These are phyloP conservation scores for Oidiodendron maius DNA, from an alignment of 495 filamentous ascomycete species.

Conservation along the genomic window DNA sequence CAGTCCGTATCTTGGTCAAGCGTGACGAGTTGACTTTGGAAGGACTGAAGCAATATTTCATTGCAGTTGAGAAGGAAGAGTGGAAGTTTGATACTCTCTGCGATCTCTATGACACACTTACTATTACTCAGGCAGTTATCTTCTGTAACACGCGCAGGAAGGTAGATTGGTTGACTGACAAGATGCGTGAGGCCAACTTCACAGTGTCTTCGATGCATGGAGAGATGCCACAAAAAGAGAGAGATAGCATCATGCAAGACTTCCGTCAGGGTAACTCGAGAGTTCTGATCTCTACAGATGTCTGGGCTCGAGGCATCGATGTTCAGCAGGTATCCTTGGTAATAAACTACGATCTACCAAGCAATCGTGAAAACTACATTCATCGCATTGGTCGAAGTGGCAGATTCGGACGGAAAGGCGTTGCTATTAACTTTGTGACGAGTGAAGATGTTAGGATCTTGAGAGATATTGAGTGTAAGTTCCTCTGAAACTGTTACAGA, in stretches of 20 bases:
- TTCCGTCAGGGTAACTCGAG: slow-evolving; percentile 94
- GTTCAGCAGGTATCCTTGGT: slow-evolving; percentile 99
- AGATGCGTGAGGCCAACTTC: slow-evolving; percentile 97
- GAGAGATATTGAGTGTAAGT: slow-evolving; percentile 85
- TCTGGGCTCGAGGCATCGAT: slow-evolving; percentile 97
- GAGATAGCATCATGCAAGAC: slow-evolving; percentile 98
- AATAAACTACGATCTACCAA: slow-evolving; percentile 98
- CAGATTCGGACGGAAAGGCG: slow-evolving; percentile 95
- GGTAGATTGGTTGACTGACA: slow-evolving; percentile 99
- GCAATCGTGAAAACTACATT: slow-evolving; percentile 99
- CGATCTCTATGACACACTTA: slow-evolving; percentile 98
- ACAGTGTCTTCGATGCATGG: slow-evolving; percentile 98
- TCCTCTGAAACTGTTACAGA: slow-evolving; percentile 13
- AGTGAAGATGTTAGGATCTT: slow-evolving; percentile 96
- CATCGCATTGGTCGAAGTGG: slow-evolving; percentile 95
- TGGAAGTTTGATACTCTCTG: slow-evolving; percentile 99
- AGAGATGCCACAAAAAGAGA: slow-evolving; percentile 97
- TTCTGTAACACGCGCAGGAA: slow-evolving; percentile 99
- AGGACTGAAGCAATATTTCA: slow-evolving; percentile 98
- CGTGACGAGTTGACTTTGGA: slow-evolving; percentile 98
- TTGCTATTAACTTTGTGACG: slow-evolving; percentile 99
- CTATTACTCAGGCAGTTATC: slow-evolving; percentile 98
- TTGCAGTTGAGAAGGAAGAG: slow-evolving; percentile 98
- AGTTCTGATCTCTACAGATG: slow-evolving; percentile 96
- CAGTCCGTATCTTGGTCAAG: slow-evolving; percentile 98